phyloP scores from a whole-genome alignment of 768 basidiomycete species.

The Tulasnella sp. region DNA sequence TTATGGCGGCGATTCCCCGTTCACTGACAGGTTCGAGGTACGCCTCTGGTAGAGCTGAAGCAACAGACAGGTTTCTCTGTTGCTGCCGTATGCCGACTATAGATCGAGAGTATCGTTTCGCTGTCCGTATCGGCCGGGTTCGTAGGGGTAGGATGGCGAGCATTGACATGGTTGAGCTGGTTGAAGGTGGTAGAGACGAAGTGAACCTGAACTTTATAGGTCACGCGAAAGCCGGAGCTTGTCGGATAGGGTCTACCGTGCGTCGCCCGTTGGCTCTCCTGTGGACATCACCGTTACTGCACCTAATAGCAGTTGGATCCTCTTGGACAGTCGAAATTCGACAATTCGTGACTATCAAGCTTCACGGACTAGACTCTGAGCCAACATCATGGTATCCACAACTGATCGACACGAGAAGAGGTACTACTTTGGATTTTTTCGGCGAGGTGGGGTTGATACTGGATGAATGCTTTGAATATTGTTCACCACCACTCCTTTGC shows the following conservation, averaged over 20 bases:
- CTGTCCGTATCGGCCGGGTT: not conserved
- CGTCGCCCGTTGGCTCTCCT: not conserved
- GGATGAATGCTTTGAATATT: too few relatives aligned
- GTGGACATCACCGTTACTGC: not conserved
- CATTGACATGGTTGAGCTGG: not conserved
- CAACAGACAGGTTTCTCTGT: not conserved
- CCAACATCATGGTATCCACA: too few relatives aligned
- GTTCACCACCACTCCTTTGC: too few relatives aligned
- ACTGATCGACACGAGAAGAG: too few relatives aligned
- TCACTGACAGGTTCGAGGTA: constrained; percentile 18
- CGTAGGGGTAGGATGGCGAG: not conserved
- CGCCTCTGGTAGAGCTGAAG: constrained; percentile 12
- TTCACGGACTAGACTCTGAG: too few relatives aligned
- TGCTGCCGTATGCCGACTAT: not conserved
- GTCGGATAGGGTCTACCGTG: not conserved
- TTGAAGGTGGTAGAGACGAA: not conserved
- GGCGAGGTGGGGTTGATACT: too few relatives aligned
- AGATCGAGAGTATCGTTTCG: not conserved
- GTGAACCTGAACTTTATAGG: not conserved
- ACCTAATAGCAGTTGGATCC: too few relatives aligned
- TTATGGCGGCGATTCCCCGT: constrained; percentile 59
- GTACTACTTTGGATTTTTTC: too few relatives aligned
- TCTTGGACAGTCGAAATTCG: too few relatives aligned
- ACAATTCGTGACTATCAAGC: too few relatives aligned
- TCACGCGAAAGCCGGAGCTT: not conserved